Base-by-base conservation (phyloP, 192 early-diverging fungal species). In the Coemansia pectinata region DNA sequence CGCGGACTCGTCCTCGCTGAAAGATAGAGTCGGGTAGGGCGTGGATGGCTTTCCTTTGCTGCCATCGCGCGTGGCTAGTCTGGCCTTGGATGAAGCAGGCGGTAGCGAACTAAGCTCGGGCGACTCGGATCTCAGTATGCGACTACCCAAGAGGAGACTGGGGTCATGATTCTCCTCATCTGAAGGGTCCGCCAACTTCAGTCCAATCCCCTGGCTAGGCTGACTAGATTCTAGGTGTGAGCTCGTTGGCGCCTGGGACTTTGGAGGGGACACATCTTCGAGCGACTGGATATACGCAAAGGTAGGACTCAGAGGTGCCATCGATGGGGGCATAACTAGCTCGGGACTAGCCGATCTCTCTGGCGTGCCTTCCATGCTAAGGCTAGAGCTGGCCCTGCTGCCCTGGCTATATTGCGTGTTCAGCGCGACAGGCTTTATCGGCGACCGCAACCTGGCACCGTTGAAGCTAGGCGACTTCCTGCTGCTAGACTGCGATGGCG, bases 141-240 rank as follows among this genome's bases (percentile, higher is more conserved):
- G 48, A 36, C 21, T 19, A 14, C 29, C 33, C 33, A 77, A 48
- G 2, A 68, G 44, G 4, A 5, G 25, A 15, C 40, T 27, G 12
- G 77, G 65, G 12, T 74, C 72, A 1, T 69, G 72, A 11, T 68
- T 74, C 12, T 79, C 62, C 25, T 52, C 66, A 12, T 69, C 69
- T 8, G 69, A 63, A 44, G 40, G 47, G 12, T 31, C 31, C 7
- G 29, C 12, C 31, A 33, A 11, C 27, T 59, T 41, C 38, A 53
- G 45, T 14, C 62, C 61, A 21, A 55, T 31, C 19, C 17, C n/a
- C 21, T 6, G n/a, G 7, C 60, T 19, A 36, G 31, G n/a, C 19
- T 15, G 45, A 31, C 33, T 36, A 14, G 50, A 15, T 27, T 62
- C 23, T 38, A 14, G 19, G 4, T 23, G 9, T 15, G 23, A 38